phyloP scores from a whole-genome alignment of 2,329 filamentous ascomycete genomes.

The Seiridium unicorne region DNA sequence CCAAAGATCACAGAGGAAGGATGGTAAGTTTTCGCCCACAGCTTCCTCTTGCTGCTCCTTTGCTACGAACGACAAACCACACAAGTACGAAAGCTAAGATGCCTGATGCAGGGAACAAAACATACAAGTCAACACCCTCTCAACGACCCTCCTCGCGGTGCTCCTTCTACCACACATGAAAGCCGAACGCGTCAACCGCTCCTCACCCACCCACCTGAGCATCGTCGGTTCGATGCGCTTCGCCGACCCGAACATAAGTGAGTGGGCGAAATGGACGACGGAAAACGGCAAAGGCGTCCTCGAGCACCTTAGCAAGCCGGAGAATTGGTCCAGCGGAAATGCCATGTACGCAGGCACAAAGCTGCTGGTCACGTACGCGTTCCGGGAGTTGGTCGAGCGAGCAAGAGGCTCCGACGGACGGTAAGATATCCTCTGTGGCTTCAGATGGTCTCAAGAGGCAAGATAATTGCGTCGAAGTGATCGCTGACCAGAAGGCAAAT shows the following conservation, averaged over 20 bases:
- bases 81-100: no score
- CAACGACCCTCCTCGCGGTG: constrained; percentile 51
- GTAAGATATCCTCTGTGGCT: constrained; percentile 13
- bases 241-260: constrained; percentile 13
- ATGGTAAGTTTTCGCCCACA: constrained; percentile 18
- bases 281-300: constrained; percentile 17
- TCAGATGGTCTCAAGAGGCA: background rate
- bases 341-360: constrained; percentile 24
- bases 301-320: constrained; percentile 20
- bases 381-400: constrained; percentile 18
- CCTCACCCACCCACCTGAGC: constrained; percentile 20
- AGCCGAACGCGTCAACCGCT: constrained; percentile 18
- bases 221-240: constrained; percentile 21
- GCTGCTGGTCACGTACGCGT: constrained; percentile 20
- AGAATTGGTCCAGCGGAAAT: constrained; percentile 21
- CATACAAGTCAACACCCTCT: constrained; percentile 58
- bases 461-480: background rate
- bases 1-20: constrained; percentile 21
- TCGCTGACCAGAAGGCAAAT: background rate
- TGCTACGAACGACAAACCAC: background rate
- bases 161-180: constrained; percentile 48
- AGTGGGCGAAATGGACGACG: constrained; percentile 15
- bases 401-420: constrained; percentile 17
- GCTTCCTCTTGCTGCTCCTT: background rate
- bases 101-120: constrained; percentile 38